Percentiles rank a stretch among this genome's conserved stretches.
Conservation (phyloP, 73 alveolate species). For the Breviolum minutum region DNA sequence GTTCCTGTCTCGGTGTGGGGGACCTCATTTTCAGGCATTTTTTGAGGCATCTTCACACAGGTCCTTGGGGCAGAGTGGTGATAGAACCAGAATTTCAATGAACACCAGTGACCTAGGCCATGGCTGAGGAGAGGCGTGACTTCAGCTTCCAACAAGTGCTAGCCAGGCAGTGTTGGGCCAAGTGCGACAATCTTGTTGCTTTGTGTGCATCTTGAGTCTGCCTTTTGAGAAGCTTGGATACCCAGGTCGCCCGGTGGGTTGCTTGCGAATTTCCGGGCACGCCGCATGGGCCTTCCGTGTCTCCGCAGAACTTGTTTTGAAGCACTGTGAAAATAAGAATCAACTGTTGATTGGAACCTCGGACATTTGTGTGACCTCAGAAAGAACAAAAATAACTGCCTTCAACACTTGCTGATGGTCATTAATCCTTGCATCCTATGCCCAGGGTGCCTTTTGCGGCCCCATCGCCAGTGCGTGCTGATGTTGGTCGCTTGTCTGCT, state of each 20-base stretch:
- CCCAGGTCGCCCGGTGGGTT: slow-evolving; percentile 82
- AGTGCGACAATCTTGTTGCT: background rate
- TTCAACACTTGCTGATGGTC: background rate
- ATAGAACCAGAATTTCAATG: too few relatives aligned
- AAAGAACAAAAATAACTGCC: too few relatives aligned
- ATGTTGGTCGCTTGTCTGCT: slow-evolving; percentile 56
- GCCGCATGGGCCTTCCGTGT: slow-evolving; percentile 82
- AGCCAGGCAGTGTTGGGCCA: slow-evolving; percentile 37
- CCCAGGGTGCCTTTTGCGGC: slow-evolving; percentile 80
- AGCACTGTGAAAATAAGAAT: too few relatives aligned
- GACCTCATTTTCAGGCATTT: background rate
- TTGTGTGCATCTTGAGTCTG: background rate
- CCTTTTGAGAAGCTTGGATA: background rate
- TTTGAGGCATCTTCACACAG: too few relatives aligned
- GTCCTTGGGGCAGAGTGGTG: background rate
- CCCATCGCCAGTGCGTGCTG: slow-evolving; percentile 80
- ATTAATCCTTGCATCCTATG: background rate
- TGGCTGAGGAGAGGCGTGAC: slow-evolving; percentile 63
- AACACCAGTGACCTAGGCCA: slow-evolving; percentile 5
- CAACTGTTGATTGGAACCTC: too few relatives aligned
- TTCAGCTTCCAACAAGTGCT: slow-evolving; percentile 45
- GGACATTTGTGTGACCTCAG: too few relatives aligned
- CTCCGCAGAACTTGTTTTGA: background rate
- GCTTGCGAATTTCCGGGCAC: slow-evolving; percentile 92
- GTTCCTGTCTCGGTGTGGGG: background rate